These are phyloP conservation scores for Nicotiana knightiana DNA, from an alignment of 257 asterid genomes.

Conservation along the genomic window DNA sequence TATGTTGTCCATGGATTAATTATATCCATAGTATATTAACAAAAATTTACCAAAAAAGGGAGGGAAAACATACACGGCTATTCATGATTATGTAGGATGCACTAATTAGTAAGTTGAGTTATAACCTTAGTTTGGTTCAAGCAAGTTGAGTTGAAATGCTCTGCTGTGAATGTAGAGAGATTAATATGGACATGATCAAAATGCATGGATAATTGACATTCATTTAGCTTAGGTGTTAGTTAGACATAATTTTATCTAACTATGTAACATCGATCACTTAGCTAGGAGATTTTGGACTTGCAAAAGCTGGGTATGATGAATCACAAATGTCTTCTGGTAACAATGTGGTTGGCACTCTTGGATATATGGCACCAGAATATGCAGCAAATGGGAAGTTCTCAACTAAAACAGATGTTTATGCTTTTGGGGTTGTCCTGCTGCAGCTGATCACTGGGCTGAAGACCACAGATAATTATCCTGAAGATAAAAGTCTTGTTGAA, in stretches of 20 bases:
- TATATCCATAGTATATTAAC: neutral
- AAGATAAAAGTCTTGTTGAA: slow-evolving; percentile 60
- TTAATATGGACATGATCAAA: neutral
- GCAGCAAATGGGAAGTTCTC: slow-evolving; percentile 63
- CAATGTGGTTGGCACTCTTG: slow-evolving; percentile 64
- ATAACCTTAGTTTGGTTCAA: neutral
- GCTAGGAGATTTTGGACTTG: slow-evolving; percentile 85
- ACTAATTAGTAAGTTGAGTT: too few relatives aligned
- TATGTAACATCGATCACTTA: slow-evolving; percentile 2
- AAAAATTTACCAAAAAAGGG: neutral
- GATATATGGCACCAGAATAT: slow-evolving; percentile 78
- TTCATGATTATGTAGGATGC: too few relatives aligned
- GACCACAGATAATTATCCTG: slow-evolving; percentile 41
- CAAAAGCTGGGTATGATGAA: slow-evolving; percentile 44
- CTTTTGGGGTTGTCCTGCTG: slow-evolving; percentile 67
- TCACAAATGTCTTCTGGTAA: slow-evolving; percentile 20
- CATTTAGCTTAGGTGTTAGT: neutral
- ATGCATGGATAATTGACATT: neutral
- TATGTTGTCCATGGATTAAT: slow-evolving; percentile 6
- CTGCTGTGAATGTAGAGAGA: neutral
- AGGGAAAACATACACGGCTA: neutral
- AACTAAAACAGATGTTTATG: slow-evolving; percentile 62
- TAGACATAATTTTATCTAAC: neutral
- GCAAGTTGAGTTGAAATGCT: neutral
- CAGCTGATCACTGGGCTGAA: slow-evolving; percentile 59